Evolutionary conservation across 106 monocot species (phyloP), one percentile per base, ranked within the genome.

Genomic region (Vanilla planifolia): DNA sequence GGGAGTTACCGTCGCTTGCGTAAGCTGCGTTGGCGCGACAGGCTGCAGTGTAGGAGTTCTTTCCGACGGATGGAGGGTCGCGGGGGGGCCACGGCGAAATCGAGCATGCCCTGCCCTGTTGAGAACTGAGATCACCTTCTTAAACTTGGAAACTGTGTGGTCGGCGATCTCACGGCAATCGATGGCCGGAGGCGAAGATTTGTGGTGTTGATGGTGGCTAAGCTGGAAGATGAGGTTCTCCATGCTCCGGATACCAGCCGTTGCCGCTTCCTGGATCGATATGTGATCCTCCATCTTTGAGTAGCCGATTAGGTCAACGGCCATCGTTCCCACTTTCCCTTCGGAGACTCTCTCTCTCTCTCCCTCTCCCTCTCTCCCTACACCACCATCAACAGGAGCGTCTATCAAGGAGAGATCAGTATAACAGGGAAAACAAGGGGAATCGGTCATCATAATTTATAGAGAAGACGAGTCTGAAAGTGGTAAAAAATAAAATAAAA

Each of bases 61-160:
- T 47, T n/a, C 9, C 23, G 61, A 0, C 9, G 61, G 4, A 48
- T 7, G 19, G 42, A 36, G 29, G 11, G 51, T 24, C 0, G 43
- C 35, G 0, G 59, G 2, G 11, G 86, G 86, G 3, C 74, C 85
- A 9, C 94, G 85, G 44, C 94, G 73, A 74, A 94, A 94, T 0
- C 94, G 85, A 43, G 94, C 94, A 63, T 94, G 94, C 50, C 94
- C 94, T 30, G 89, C 89, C 9, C 94, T 79, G 61, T 89, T 78
- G 5, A 94, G 56, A 60, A 94, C 65, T 43, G 94, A 85, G 59
- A 94, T 89, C 57, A 94, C 65, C 62, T 94, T 85, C 71, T 65
- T 80, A 80, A 94, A 94, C 71, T 89, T 94, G 62, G 85, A 78
- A 13, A 94, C 80, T 17, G 89, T 83, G 33, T 78, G 57, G 20